These are phyloP conservation scores for Candida neerlandica DNA, from an alignment of 1,139 yeast genomes.

Conservation along the genomic window DNA sequence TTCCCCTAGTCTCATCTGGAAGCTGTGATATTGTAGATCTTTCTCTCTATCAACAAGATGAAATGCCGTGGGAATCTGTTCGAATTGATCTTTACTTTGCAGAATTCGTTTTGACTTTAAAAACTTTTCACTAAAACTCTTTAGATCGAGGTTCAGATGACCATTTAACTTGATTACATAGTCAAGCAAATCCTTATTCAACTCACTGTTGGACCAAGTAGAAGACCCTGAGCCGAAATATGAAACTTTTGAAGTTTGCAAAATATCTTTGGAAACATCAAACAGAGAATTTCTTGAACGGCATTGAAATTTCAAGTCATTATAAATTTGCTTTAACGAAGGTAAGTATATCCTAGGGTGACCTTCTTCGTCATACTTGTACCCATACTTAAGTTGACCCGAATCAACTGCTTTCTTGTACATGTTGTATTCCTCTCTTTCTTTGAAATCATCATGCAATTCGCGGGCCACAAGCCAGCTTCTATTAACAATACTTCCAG, in stretches of 20 bases:
- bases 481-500: constrained; percentile 62
- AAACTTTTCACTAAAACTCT: constrained; percentile 19
- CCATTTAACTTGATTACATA: constrained; percentile 35
- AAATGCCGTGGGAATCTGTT: constrained; percentile 30
- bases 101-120: constrained; percentile 5
- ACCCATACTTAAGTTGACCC: constrained; percentile 14
- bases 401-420: constrained; percentile 7
- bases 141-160: constrained; percentile 15
- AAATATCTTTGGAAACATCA: constrained; percentile 20
- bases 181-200: constrained; percentile 32
- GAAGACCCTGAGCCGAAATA: constrained; percentile 23
- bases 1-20: constrained; percentile 16
- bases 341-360: constrained; percentile 41
- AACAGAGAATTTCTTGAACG: constrained; percentile 29
- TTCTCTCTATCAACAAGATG: constrained; percentile 28
- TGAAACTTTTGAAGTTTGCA: constrained; percentile 17
- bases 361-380: constrained; percentile 17
- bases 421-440: constrained; percentile 19
- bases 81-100: not conserved
- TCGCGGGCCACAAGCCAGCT: constrained; percentile 43
- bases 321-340: constrained; percentile 63
- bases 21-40: constrained; percentile 8
- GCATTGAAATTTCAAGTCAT: constrained; percentile 63
- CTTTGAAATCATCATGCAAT: constrained; percentile 53
- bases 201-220: constrained; percentile 37